A percentile compares a stretch with the other conserved stretches of the same genome.
These are phyloP conservation scores for Podospora tetraspora DNA, from an alignment of 495 filamentous ascomycete genomes.

Conservation along the genomic window DNA sequence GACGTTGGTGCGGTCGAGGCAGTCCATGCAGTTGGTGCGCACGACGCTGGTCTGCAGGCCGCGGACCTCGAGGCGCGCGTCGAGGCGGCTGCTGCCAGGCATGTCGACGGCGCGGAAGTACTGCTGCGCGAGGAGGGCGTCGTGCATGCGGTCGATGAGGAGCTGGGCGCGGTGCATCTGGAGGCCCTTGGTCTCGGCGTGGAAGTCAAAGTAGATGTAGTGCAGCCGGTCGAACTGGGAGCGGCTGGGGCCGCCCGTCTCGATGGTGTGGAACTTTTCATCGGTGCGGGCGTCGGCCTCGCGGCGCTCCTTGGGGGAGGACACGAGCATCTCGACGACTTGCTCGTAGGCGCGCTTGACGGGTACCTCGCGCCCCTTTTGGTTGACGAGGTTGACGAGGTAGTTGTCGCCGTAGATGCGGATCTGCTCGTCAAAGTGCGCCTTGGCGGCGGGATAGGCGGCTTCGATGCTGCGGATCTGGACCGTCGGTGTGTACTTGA, in stretches of 20 bases:
- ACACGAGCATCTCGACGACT: slow-evolving; percentile 67
- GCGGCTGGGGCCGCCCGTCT: slow-evolving; percentile 52
- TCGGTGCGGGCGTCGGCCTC: slow-evolving; percentile 52
- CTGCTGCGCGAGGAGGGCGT: slow-evolving; percentile 65
- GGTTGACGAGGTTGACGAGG: slow-evolving; percentile 93
- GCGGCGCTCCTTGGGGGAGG: slow-evolving; percentile 58
- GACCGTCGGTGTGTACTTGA: slow-evolving; percentile 83
- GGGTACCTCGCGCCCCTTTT: slow-evolving; percentile 78
- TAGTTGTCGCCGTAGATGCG: slow-evolving; percentile 91
- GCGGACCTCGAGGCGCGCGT: slow-evolving; percentile 70
- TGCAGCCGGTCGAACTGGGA: slow-evolving; percentile 74
- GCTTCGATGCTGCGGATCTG: slow-evolving; percentile 80
- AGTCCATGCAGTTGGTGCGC: slow-evolving; percentile 98
- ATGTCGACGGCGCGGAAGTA: slow-evolving; percentile 91
- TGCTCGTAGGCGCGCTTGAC: slow-evolving; percentile 93
- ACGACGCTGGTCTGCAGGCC: slow-evolving; percentile 79
- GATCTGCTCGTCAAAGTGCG: slow-evolving; percentile 91
- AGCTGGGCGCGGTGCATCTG: slow-evolving; percentile 88
- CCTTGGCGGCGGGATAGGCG: slow-evolving; percentile 69
- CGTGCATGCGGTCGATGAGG: slow-evolving; percentile 71
- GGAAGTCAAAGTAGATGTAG: slow-evolving; percentile 97
- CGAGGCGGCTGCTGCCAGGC: slow-evolving; percentile 54
- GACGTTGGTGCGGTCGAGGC: slow-evolving; percentile 94
- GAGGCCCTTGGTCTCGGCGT: slow-evolving; percentile 91
- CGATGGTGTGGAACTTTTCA: slow-evolving; percentile 77